A percentile compares a stretch with the other conserved stretches of the same genome.
Conservation (phyloP, 2,329 filamentous ascomycete genomes). For the Corynespora cassiicola region DNA sequence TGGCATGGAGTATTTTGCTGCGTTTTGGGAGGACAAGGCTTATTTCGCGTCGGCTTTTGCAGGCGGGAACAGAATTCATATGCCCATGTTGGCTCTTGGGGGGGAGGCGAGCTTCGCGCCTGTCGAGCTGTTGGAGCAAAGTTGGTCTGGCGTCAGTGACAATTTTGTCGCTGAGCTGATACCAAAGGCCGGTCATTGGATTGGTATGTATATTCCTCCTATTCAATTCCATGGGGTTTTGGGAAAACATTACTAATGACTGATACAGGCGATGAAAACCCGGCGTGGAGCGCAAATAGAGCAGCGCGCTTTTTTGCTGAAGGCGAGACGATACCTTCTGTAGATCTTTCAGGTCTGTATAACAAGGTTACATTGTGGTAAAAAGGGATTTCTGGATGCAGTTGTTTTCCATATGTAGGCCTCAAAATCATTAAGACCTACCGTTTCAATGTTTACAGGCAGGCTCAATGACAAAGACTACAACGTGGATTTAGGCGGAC, state of each 20-base stretch:
- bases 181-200: constrained; percentile 50
- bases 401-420: too few relatives aligned
- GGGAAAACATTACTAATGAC: not conserved
- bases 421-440: too few relatives aligned
- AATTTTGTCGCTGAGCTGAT: constrained; percentile 38
- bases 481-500: too few relatives aligned
- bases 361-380: constrained; percentile 18
- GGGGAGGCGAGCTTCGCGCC: constrained; percentile 44
- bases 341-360: constrained; percentile 21
- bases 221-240: not conserved
- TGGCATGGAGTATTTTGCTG: constrained; percentile 49
- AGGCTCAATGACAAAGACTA: too few relatives aligned
- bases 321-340: constrained; percentile 10
- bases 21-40: constrained; percentile 38
- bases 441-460: too few relatives aligned
- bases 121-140: constrained; percentile 10
- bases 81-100: constrained; percentile 41
- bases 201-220: constrained; percentile 28
- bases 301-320: constrained; percentile 22
- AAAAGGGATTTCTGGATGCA: too few relatives aligned
- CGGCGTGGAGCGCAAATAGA: constrained; percentile 20
- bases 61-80: constrained; percentile 24
- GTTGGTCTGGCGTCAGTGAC: constrained; percentile 25
- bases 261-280: constrained; percentile 25
- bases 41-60: constrained; percentile 46